phyloP scores from a whole-genome alignment of 169 alveolate genomes.

The Cyclospora cayetanensis region DNA sequence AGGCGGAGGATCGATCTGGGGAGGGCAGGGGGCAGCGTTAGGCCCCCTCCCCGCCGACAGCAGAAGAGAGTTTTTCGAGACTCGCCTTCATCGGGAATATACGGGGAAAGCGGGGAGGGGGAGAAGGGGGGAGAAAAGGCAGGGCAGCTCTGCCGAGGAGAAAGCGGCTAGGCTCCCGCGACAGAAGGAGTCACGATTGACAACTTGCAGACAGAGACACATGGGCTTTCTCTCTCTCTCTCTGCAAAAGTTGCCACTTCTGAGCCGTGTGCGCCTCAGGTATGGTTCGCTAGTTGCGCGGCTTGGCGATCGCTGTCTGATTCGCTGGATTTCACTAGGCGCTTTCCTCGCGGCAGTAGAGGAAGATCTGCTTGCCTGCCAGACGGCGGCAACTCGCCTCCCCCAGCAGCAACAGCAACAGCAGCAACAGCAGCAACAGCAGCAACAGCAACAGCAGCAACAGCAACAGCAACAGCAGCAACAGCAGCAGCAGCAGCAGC shows the following conservation, averaged over 20 bases:
- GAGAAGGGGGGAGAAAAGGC: not conserved
- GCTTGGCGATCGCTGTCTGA: slow-evolving; percentile 38
- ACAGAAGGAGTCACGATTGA: not conserved
- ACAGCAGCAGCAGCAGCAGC: not conserved
- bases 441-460: not conserved
- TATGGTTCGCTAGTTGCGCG: slow-evolving; percentile 38
- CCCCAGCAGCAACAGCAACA: not conserved
- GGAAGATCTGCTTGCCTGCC: not conserved
- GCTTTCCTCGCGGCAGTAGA: not conserved
- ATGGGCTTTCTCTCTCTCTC: not conserved
- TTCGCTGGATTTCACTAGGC: slow-evolving; percentile 18
- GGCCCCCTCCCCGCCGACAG: no score
- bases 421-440: not conserved
- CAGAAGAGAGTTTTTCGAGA: not conserved
- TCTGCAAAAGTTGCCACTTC: not conserved
- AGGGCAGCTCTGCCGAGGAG: no score
- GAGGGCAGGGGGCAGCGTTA: no score
- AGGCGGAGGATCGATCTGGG: no score
- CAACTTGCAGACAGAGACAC: not conserved
- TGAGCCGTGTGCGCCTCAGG: not conserved
- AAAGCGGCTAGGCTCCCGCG: no score
- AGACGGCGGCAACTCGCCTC: not conserved
- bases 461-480: not conserved
- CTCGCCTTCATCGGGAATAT: not conserved
- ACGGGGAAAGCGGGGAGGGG: not conserved